Conservation (phyloP, 192 early-diverging fungal species). For the Entrophospora sp. region DNA sequence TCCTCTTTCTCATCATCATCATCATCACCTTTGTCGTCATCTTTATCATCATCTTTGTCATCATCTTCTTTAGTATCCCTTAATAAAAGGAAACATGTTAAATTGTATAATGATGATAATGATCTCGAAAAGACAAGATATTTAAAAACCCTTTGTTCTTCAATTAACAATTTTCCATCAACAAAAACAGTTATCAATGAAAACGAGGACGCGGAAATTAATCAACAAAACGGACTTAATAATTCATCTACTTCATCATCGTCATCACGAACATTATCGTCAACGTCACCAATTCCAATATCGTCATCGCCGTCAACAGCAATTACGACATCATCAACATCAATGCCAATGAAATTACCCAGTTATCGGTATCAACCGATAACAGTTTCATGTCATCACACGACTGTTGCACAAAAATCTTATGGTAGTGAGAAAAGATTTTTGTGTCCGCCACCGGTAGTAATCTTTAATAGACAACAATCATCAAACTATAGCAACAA, state of each 20-base stretch:
- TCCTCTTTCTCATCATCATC: slow-evolving; percentile 2
- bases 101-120: too few species aligned
- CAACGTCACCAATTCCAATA: background rate
- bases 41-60: too few species aligned
- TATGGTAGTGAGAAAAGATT: slow-evolving; percentile 90
- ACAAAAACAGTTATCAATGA: too few species aligned
- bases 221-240: too few species aligned
- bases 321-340: background rate
- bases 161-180: too few species aligned
- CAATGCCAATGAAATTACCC: slow-evolving; percentile 19
- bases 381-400: slow-evolving; percentile 76
- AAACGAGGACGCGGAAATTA: too few species aligned
- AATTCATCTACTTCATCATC: background rate
- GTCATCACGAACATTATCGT: background rate
- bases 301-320: background rate
- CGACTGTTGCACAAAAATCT: slow-evolving; percentile 85
- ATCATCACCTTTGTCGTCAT: too few species aligned
- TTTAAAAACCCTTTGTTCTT: too few species aligned
- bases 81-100: too few species aligned
- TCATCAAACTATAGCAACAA: too few species aligned
- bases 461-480: slow-evolving; percentile 47
- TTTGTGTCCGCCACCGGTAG: slow-evolving; percentile 67
- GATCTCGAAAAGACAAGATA: too few species aligned
- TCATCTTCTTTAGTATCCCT: too few species aligned
- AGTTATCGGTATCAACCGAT: slow-evolving; percentile 35